Conservation (phyloP, 352 stramenopile species). For the Pythium phragmiticola region DNA sequence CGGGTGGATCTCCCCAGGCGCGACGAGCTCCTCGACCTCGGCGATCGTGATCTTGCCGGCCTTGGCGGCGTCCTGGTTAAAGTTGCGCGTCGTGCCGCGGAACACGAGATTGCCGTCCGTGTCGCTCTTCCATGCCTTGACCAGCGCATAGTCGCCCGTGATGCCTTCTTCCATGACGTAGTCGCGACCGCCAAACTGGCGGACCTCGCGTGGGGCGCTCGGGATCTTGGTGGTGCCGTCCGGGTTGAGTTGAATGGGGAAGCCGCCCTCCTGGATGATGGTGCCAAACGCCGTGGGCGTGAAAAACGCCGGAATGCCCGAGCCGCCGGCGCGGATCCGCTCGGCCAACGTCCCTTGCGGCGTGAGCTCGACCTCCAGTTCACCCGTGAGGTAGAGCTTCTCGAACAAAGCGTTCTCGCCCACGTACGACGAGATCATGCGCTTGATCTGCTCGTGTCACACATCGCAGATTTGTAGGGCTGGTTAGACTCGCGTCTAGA, state of each 20-base stretch:
- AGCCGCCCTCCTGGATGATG: slow-evolving; percentile 87
- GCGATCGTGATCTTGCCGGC: slow-evolving; percentile 92
- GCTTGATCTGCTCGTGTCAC: slow-evolving; percentile 80
- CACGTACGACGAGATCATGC: slow-evolving; percentile 96
- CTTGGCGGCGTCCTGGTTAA: slow-evolving; percentile 95
- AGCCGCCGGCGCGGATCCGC: slow-evolving; percentile 89
- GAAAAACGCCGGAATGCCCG: slow-evolving; percentile 96
- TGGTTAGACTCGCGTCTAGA: not conserved
- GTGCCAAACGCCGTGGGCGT: slow-evolving; percentile 94
- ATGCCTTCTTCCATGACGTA: slow-evolving; percentile 97
- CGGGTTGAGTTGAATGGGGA: slow-evolving; percentile 71
- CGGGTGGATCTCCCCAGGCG: slow-evolving; percentile 91
- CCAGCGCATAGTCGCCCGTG: slow-evolving; percentile 91
- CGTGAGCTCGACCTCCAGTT: slow-evolving; percentile 96
- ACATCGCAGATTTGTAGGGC: not conserved
- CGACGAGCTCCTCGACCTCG: slow-evolving; percentile 95
- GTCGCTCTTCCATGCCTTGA: slow-evolving; percentile 97
- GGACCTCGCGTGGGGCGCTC: slow-evolving; percentile 66
- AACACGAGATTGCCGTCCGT: slow-evolving; percentile 96
- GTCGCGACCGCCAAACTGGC: slow-evolving; percentile 83
- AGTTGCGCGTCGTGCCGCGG: slow-evolving; percentile 94
- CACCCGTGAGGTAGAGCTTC: slow-evolving; percentile 88
- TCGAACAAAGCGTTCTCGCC: slow-evolving; percentile 96
- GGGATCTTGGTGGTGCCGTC: slow-evolving; percentile 71
- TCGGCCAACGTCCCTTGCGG: slow-evolving; percentile 95